Base-by-base conservation (phyloP, 2,329 filamentous ascomycete species). In the Pyricularia grisea region DNA sequence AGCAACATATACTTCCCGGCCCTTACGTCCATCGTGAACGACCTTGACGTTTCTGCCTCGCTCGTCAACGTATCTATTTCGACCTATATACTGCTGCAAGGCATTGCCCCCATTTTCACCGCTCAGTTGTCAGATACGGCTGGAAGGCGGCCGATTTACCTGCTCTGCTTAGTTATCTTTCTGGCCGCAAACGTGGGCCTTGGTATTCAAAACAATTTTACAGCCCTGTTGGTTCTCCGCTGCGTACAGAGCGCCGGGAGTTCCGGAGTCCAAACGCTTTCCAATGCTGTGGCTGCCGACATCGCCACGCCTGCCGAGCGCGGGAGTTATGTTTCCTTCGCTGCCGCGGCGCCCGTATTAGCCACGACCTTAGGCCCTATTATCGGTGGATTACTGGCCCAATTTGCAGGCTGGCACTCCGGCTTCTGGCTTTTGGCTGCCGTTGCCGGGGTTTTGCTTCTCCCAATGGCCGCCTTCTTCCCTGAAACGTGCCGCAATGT, bases 361-460 rank as follows among this genome's bases (percentile, higher is more conserved):
- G 79, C 74, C 7, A 77, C 78, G 11, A 76, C 77, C 0, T 66
- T 81, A 33, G 79, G 82, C 0, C 86, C 87, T 0, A 79, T 87
- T 2, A 74, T 88, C 9, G 65, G 65, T 20, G 65, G 65, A 4
- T 7, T 27, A 7, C 11, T 67, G 30, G 65, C 42, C 4, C 42
- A n/a, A 2, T n/a, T 50, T n/a, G 17, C 42, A 1, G 42, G 84
- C 3, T 88, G 85, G 85, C 77, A 81, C 67, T 81, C 79, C 28
- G 82, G 83, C 17, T 88, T 88, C 72, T 87, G 84, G 84, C 85
- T 87, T 63, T 74, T 88, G n/a, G 76, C 80, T 7, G 84, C 87
- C 58, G 71, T 72, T 0, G 74, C 72, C 1, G 76, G 74, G 0
- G 77, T 79, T 1, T 77, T 82, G 1, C 73, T 79, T 0, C 72